phyloP scores from a whole-genome alignment of 768 basidiomycete species.

The Cystofilobasidium macerans region DNA sequence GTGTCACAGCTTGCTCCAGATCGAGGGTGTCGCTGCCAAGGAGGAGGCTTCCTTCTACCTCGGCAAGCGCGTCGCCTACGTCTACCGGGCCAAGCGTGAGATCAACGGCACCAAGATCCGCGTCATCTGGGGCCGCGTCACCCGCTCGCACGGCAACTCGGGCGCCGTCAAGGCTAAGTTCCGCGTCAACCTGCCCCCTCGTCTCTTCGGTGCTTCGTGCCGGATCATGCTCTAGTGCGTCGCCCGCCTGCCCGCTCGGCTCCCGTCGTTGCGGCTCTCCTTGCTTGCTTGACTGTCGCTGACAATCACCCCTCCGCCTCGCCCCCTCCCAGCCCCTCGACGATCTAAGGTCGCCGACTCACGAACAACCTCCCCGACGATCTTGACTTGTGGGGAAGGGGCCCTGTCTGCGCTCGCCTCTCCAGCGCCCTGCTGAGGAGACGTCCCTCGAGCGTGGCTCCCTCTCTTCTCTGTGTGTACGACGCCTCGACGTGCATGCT shows the following conservation, averaged over 20 bases:
- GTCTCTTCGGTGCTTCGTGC: conserved; percentile 27
- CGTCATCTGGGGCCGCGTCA: conserved; percentile 74
- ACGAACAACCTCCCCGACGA: too few relatives aligned
- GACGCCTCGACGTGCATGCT: too few relatives aligned
- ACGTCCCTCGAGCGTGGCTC: too few relatives aligned
- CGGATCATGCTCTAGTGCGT: conserved; percentile 56
- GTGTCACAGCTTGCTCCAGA: conserved; percentile 57
- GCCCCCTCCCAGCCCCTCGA: conserved; percentile 21
- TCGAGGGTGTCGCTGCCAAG: conserved; percentile 88
- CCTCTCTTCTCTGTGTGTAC: too few relatives aligned
- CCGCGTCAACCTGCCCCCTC: conserved; percentile 10
- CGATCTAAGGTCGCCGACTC: too few relatives aligned
- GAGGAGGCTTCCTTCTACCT: conserved; percentile 96
- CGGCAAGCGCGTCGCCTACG: conserved; percentile 97
- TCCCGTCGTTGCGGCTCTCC: neutral
- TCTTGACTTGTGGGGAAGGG: too few relatives aligned
- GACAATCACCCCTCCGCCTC: neutral
- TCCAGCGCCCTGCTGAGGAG: too few relatives aligned
- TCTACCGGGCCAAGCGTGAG: conserved; percentile 93
- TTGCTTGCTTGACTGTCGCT: too few relatives aligned
- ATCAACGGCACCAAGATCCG: conserved; percentile 89
- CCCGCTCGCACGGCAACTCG: conserved; percentile 83
- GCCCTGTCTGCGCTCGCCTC: too few relatives aligned
- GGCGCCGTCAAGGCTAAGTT: conserved; percentile 54
- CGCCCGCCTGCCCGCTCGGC: neutral